phyloP scores from a whole-genome alignment of 805 yeast species.

The Kuraishia capsulata region DNA sequence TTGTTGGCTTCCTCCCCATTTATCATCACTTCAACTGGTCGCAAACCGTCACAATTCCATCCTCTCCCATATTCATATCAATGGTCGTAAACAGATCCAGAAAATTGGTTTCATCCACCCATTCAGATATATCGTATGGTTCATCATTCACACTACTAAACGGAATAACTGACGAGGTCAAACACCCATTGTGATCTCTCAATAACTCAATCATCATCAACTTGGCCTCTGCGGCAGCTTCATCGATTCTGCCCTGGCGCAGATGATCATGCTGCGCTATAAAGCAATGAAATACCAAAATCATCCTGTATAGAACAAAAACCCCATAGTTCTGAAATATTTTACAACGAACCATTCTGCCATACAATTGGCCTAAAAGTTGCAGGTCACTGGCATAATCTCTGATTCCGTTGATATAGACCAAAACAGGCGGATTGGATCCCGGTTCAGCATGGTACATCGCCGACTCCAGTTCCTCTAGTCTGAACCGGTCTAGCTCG shows the following conservation, averaged over 20 bases:
- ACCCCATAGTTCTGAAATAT: not conserved
- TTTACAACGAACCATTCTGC: not conserved
- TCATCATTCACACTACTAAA: no score
- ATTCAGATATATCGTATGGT: no score
- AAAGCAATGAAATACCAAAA: not conserved
- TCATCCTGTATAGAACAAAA: not conserved
- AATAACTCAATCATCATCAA: not conserved
- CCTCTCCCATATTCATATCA: no score
- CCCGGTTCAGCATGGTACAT: not conserved
- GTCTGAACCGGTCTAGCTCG: not conserved
- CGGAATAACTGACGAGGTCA: no score
- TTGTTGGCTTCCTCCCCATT: no score
- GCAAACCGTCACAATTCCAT: no score
- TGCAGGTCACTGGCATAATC: not conserved
- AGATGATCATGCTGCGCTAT: not conserved
- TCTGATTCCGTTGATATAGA: not conserved
- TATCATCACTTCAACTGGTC: no score
- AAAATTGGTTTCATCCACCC: no score
- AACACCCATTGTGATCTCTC: not conserved
- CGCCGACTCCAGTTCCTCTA: not conserved
- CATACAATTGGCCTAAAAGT: not conserved
- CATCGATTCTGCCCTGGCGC: not conserved
- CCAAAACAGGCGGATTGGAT: not conserved
- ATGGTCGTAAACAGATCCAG: no score
- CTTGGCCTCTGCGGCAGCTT: not conserved